Evolutionary conservation across 2,329 filamentous ascomycete species (phyloP).

Genomic region (Fusarium denticulatum): DNA sequence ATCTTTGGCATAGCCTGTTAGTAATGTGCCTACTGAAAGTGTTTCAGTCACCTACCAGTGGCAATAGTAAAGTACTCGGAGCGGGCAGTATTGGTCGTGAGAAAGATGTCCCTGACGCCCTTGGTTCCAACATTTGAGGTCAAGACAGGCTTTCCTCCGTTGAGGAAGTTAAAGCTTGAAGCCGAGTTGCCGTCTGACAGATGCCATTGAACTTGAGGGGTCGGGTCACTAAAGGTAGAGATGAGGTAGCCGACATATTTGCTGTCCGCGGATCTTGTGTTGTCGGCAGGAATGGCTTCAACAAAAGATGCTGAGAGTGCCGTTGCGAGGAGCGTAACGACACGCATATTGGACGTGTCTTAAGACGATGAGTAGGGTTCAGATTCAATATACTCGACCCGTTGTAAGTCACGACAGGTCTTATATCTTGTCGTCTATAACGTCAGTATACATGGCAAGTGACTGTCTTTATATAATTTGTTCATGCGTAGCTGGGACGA

Average conservation of each 20-base stretch:
- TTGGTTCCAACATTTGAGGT: slow-evolving; percentile 48
- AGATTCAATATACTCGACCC: no score
- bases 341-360: neutral
- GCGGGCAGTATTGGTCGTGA: slow-evolving; percentile 47
- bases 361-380: neutral
- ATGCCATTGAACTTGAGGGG: slow-evolving; percentile 47
- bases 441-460: neutral
- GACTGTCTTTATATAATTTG: neutral
- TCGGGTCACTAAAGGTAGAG: slow-evolving; percentile 49
- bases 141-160: slow-evolving; percentile 46
- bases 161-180: slow-evolving; percentile 47
- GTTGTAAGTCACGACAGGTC: neutral
- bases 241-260: slow-evolving; percentile 48
- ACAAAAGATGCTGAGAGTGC: slow-evolving; percentile 2
- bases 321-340: neutral
- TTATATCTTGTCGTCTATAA: neutral
- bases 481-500: neutral
- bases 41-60: slow-evolving; percentile 42
- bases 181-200: slow-evolving; percentile 48
- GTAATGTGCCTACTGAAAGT: neutral
- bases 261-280: neutral
- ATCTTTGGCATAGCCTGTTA: slow-evolving; percentile 35
- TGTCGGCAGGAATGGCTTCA: slow-evolving; percentile 12
- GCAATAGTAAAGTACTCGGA: slow-evolving; percentile 50
- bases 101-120: slow-evolving; percentile 49